Conservation (phyloP, 495 filamentous ascomycete species). For the Podospora pseudocomata region DNA sequence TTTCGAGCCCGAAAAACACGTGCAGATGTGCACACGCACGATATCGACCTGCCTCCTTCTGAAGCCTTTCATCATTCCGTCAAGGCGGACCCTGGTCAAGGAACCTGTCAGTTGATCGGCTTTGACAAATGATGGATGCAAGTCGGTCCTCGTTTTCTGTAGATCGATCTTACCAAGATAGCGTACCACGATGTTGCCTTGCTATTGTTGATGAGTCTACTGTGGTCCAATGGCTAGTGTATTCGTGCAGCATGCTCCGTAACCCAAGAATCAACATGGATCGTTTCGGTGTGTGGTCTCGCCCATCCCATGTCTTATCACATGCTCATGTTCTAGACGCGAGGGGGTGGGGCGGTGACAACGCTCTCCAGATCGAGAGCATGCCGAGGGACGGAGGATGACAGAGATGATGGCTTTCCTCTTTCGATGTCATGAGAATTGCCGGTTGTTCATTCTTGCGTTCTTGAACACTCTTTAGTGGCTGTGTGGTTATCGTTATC, state of each 20-base stretch:
- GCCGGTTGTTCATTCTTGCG: background rate
- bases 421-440: background rate
- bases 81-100: background rate
- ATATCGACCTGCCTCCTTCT: background rate
- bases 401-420: background rate
- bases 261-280: background rate
- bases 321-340: constrained; percentile 11
- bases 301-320: constrained; percentile 16
- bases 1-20: background rate
- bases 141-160: constrained; percentile 4
- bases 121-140: constrained; percentile 8
- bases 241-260: background rate
- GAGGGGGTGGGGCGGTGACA: background rate
- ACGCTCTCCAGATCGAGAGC: background rate
- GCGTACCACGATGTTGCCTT: background rate
- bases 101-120: background rate
- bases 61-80: background rate
- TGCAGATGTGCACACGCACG: background rate
- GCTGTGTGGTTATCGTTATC: background rate
- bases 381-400: constrained; percentile 11
- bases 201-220: no score
- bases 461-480: background rate
- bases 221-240: background rate
- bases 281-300: background rate
- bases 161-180: constrained; percentile 13